Evolutionary conservation across 2,329 filamentous ascomycete genomes (phyloP), one percentile per base, ranked within the genome.

Genomic region (Cladorrhinum sp.): DNA sequence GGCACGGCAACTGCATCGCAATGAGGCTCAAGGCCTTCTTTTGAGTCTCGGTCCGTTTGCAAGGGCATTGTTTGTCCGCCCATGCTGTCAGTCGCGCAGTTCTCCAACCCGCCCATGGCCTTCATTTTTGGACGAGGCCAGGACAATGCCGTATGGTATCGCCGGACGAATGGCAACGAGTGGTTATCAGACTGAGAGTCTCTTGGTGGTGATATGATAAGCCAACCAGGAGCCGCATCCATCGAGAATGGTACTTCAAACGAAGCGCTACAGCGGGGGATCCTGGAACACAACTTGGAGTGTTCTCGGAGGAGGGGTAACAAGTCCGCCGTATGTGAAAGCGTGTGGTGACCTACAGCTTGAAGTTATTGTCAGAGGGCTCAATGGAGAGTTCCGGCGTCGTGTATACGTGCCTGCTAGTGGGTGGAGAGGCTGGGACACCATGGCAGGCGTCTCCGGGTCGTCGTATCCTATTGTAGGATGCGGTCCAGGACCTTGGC

Each of bases 141-240:
- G 36, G 55, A 57, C 45, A 50, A 49, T 8, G 55, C 55, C 2
- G 24, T 57, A 4, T 57, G 55, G 55, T 50, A 57, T 41, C 55
- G 55, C 41, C 24, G 25, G n/a, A 57, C 41, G n/a, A 50, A 57
- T 41, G 55, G 55, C 10, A 41, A 57, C 24, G 49, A 57, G 38
- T 57, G 55, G 55, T n/a, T 49, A 2, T 49, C 55, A 3, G 48
- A 57, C 24, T 57, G 55, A 41, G 55, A 57, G 45, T 50, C 41
- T 22, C 55, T 57, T 3, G 55, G 55, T 1, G 55, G 55, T n/a
- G 41, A 57, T 41, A 49, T 50, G 38, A 22, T 50, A 18, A 38
- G 38, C 24, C 55, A 57, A n/a, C 55, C 55, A 5, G 23, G 38
- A 16, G 55, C 55, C 4, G 25, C 55, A 10, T 57, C 27, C 1